Conservation (phyloP, 305 asterid species). For the Plantago lanceolata region DNA sequence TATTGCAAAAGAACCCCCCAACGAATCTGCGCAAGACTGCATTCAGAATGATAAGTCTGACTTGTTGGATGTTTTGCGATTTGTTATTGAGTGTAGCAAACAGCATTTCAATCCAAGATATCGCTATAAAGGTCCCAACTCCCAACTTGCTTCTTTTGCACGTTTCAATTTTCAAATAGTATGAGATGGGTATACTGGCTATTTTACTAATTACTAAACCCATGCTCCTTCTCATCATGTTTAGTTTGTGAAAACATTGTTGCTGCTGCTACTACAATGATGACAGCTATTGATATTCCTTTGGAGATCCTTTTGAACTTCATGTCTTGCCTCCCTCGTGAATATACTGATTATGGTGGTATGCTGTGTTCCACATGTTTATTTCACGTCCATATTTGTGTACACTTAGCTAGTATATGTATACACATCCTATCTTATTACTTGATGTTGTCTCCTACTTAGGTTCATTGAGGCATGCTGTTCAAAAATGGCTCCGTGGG, state of each 20-base stretch:
- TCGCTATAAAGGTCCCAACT: constrained; percentile 63
- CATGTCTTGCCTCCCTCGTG: constrained; percentile 80
- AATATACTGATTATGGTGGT: constrained; percentile 80
- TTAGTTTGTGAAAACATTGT: constrained; percentile 75
- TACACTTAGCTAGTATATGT: constrained; percentile 12
- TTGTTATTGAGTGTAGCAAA: constrained; percentile 73
- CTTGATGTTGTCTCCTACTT: constrained; percentile 18
- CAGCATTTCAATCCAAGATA: constrained; percentile 86
- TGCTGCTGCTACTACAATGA: constrained; percentile 63
- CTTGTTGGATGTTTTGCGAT: constrained; percentile 71
- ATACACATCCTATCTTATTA: constrained; percentile 14
- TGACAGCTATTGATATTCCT: constrained; percentile 59
- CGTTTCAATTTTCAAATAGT: constrained; percentile 11
- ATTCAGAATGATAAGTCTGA: constrained; percentile 41
- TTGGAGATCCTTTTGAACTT: constrained; percentile 68
- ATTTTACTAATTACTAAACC: constrained; percentile 17
- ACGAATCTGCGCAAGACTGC: constrained; percentile 33
- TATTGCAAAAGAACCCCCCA: constrained; percentile 30
- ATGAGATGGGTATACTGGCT: constrained; percentile 16
- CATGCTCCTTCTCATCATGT: constrained; percentile 23
- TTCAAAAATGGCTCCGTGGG: constrained; percentile 63
- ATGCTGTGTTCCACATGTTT: constrained; percentile 23
- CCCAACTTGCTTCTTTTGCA: constrained; percentile 11
- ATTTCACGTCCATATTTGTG: constrained; percentile 17
- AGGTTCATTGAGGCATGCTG: constrained; percentile 65